These are phyloP conservation scores for Guillardia theta DNA, from an alignment of 78 protist genomes.

Conservation along the genomic window DNA sequence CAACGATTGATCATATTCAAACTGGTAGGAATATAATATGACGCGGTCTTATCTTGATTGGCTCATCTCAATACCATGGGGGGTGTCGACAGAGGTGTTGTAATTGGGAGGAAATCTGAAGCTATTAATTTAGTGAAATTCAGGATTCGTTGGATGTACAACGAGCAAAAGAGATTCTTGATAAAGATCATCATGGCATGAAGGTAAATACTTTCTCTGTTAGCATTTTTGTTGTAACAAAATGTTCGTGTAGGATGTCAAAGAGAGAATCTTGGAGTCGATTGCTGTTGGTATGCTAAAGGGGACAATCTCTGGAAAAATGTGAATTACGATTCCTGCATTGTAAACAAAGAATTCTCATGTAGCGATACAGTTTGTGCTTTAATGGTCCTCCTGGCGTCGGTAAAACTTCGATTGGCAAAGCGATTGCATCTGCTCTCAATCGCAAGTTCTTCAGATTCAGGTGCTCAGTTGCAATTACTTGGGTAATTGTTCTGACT, in stretches of 20 bases:
- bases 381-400: conserved; percentile 80
- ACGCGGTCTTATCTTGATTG: conserved; percentile 94
- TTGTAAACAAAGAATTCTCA: too few relatives aligned
- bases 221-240: neutral
- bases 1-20: neutral
- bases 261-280: conserved; percentile 90
- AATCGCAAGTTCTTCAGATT: conserved; percentile 80
- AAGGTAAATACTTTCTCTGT: neutral
- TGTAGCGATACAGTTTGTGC: too few relatives aligned
- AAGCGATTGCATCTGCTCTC: conserved; percentile 60
- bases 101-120: too few relatives aligned
- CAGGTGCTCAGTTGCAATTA: neutral
- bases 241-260: conserved; percentile 72
- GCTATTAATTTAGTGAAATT: too few relatives aligned
- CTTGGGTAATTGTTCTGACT: neutral
- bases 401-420: conserved; percentile 91
- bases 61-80: conserved; percentile 89
- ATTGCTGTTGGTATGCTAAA: conserved; percentile 82
- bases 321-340: too few relatives aligned
- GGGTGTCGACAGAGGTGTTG: conserved; percentile 68
- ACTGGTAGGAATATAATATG: conserved; percentile 81
- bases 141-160: neutral
- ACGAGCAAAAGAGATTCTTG: conserved; percentile 34
- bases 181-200: conserved; percentile 86
- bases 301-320: neutral